Evolutionary conservation across 2,329 filamentous ascomycete species (phyloP).

Genomic region (Fusarium udum): DNA sequence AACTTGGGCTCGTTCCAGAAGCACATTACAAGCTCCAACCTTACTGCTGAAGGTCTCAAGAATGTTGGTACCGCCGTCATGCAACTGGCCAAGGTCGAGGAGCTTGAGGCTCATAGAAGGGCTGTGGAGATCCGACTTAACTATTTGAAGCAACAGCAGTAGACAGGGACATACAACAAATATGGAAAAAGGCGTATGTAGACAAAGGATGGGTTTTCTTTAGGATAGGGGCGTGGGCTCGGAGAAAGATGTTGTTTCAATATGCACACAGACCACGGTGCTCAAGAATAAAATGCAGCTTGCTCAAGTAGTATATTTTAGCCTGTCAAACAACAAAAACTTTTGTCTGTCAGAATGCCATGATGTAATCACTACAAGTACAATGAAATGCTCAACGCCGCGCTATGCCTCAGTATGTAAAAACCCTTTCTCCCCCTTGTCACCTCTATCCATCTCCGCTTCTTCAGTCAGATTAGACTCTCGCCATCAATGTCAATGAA

Average conservation of each 20-base stretch:
- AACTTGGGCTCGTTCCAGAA: constrained; percentile 97
- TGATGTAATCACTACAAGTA: constrained; percentile 32
- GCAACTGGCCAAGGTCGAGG: constrained; percentile 93
- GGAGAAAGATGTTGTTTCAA: constrained; percentile 20
- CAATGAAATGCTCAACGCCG: constrained; percentile 44
- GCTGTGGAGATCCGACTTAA: constrained; percentile 85
- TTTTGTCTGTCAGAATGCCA: constrained; percentile 37
- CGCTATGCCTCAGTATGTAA: constrained; percentile 46
- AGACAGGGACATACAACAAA: constrained; percentile 8
- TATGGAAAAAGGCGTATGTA: constrained; percentile 20
- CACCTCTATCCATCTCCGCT: background rate
- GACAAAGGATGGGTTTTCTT: constrained; percentile 12
- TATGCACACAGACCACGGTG: background rate
- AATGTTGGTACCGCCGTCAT: constrained; percentile 92
- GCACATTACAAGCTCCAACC: constrained; percentile 94
- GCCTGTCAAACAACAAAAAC: constrained; percentile 26
- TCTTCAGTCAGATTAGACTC: background rate
- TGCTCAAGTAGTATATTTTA: constrained; percentile 25
- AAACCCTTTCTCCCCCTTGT: background rate
- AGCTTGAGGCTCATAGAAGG: constrained; percentile 90
- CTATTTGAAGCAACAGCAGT: constrained; percentile 53
- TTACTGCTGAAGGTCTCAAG: constrained; percentile 83
- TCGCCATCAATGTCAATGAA: constrained; percentile 6
- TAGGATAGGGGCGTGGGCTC: constrained; percentile 9
- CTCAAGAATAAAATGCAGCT: background rate